Evolutionary conservation across 2,329 filamentous ascomycete species (phyloP), one percentile per base, ranked within the genome.

Genomic region (Domatiomyces globalis): DNA sequence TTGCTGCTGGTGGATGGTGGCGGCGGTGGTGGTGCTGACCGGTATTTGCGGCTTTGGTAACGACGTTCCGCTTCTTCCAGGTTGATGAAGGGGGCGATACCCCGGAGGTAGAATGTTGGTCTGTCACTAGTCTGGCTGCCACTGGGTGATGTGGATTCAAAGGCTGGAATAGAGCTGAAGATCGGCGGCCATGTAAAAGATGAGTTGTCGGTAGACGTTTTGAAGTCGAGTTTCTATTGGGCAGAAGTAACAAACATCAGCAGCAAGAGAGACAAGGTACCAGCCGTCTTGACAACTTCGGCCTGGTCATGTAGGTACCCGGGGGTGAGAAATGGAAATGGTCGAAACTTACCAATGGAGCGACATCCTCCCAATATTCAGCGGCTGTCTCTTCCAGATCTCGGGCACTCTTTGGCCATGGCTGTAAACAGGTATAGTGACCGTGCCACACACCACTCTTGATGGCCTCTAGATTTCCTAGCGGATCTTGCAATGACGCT

Each of bases 361-460:
- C 54, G 20, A 58, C 50, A 5, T 25, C 43, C 20, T 53, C 25
- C 60, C 60, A 62, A 48, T 61, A 55, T 45, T 69, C 65, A 1
- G 64, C 69, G 39, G 64, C 67, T 42, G 62, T 67, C 53, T 63
- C 56, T 42, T 62, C 54, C 10, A 66, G 55, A 15, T 57, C 53
- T 5, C 52, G 48, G 20, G 56, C 39, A 15, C 54, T 58, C 29
- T 51, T 52, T 10, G 65, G 64, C 39, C 62, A 59, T 4, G 67
- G 67, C 51, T 68, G 66, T 3, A 70, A 56, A 49, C 66, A 70
- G 39, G 54, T 57, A 27, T 58, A 61, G 46, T 60, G 56, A n/a
- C 60, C 60, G 44, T 58, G 51, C 57, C 57, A 61, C 25, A 27
- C 12, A 15, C n/a, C 20, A 12, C 42, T 45, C 22, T 10, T 20